Evolutionary conservation across 345 rosid genomes (phyloP).

Genomic region (Kernera saxatilis): DNA sequence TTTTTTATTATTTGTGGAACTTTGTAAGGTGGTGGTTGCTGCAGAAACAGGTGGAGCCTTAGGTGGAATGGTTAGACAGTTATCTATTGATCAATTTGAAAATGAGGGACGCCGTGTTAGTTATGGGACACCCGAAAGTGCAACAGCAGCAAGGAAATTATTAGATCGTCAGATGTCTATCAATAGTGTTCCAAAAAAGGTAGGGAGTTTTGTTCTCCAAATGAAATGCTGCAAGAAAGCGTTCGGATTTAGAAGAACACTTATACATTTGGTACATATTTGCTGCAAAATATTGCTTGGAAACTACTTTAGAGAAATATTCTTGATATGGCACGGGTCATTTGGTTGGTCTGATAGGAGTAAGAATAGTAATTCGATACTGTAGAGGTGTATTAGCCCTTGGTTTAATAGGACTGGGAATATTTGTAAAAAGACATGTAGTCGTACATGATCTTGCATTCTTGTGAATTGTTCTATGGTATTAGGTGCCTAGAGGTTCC

Average conservation of each 20-base stretch:
- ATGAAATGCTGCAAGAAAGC: not conserved
- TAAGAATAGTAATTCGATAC: not conserved
- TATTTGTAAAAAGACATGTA: not conserved
- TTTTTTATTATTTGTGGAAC: constrained; percentile 1
- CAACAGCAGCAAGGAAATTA: constrained; percentile 93
- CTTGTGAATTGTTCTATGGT: not conserved
- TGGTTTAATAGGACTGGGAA: not conserved
- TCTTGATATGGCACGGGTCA: not conserved
- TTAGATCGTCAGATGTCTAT: constrained; percentile 95
- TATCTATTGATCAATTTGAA: constrained; percentile 95
- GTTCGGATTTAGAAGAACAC: not conserved
- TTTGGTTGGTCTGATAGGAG: not conserved
- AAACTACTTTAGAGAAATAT: not conserved
- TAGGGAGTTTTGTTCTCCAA: constrained; percentile 12
- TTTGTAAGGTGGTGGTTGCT: constrained; percentile 83
- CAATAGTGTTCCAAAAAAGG: constrained; percentile 94
- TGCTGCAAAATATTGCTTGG: not conserved
- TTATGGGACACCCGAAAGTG: constrained; percentile 92
- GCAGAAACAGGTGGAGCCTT: constrained; percentile 97
- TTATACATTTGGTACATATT: not conserved
- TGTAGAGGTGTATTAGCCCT: not conserved
- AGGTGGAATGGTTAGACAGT: constrained; percentile 97
- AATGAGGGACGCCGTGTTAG: constrained; percentile 96
- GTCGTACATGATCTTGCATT: not conserved
- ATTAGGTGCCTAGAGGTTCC: not conserved